These are phyloP conservation scores for Pythium dissotocum DNA, from an alignment of 352 stramenopile species.

Conservation along the genomic window DNA sequence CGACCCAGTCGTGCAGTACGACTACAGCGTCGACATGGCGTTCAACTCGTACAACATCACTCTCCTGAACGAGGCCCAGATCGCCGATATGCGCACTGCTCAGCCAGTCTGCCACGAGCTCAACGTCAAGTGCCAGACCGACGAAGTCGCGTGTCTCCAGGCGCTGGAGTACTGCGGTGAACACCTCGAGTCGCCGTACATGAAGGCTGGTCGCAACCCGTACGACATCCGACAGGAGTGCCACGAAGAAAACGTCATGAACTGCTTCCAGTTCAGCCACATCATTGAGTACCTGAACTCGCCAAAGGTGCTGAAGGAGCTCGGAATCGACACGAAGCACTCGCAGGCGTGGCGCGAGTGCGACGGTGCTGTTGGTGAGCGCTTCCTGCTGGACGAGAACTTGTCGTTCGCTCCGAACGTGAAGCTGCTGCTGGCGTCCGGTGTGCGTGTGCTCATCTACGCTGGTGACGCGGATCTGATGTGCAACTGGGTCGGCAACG, in stretches of 20 bases:
- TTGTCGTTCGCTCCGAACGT: slow-evolving; percentile 91
- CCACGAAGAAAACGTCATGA: slow-evolving; percentile 53
- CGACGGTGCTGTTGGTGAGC: slow-evolving; percentile 91
- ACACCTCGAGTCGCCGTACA: slow-evolving; percentile 46
- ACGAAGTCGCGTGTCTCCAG: slow-evolving; percentile 42
- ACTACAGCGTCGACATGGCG: slow-evolving; percentile 68
- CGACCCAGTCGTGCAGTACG: slow-evolving; percentile 62
- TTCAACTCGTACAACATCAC: slow-evolving; percentile 75
- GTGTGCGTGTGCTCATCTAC: slow-evolving; percentile 87
- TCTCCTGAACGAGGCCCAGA: slow-evolving; percentile 19
- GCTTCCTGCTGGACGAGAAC: slow-evolving; percentile 94
- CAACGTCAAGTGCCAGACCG: slow-evolving; percentile 44
- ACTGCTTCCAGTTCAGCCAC: slow-evolving; percentile 70
- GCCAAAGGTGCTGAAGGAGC: slow-evolving; percentile 42
- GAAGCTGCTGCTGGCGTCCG: slow-evolving; percentile 59
- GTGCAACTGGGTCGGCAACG: slow-evolving; percentile 93
- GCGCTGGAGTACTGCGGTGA: slow-evolving; percentile 61
- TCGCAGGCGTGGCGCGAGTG: slow-evolving; percentile 88
- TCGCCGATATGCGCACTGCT: slow-evolving; percentile 37
- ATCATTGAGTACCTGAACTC: slow-evolving; percentile 66
- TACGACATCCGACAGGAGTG: slow-evolving; percentile 77
- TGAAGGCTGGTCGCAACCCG: slow-evolving; percentile 51
- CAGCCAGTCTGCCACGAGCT: slow-evolving; percentile 60
- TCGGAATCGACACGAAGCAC: slow-evolving; percentile 58
- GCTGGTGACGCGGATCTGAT: slow-evolving; percentile 94